A percentile compares a stretch with the other conserved stretches of the same genome.
Evolutionary conservation across 1,284 basidiomycete species (phyloP).

Genomic region (Acaromyces ingoldii): DNA sequence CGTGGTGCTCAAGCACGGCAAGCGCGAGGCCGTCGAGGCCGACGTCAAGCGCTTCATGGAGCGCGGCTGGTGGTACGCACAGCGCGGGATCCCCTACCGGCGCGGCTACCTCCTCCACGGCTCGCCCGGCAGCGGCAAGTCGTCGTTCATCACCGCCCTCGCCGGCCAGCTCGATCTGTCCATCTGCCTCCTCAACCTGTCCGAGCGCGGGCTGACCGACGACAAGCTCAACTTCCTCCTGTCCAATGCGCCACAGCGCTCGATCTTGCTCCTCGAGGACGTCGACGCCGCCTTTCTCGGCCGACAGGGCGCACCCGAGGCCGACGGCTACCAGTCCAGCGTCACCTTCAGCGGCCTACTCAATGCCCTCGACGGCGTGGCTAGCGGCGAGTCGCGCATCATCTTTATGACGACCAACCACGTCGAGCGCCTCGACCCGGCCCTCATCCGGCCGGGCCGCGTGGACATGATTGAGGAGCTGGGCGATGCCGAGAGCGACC

Average conservation of each 20-base stretch:
- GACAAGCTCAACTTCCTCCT: conserved; percentile 93
- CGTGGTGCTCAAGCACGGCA: conserved; percentile 79
- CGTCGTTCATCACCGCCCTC: conserved; percentile 94
- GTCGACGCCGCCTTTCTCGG: conserved; percentile 89
- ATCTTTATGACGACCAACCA: conserved; percentile 99
- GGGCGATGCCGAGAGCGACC: conserved; percentile 77
- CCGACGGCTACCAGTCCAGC: conserved; percentile 54
- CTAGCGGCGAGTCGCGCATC: conserved; percentile 84
- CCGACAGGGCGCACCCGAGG: conserved; percentile 16
- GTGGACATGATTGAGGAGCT: conserved; percentile 82
- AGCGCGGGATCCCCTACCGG: conserved; percentile 91
- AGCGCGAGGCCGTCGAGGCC: conserved; percentile 70
- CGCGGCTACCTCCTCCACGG: conserved; percentile 92
- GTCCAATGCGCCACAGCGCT: conserved; percentile 85
- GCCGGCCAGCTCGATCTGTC: conserved; percentile 85
- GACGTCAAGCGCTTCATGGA: conserved; percentile 80
- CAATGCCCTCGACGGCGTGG: conserved; percentile 95
- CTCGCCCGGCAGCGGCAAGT: conserved; percentile 95
- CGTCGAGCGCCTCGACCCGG: conserved; percentile 64
- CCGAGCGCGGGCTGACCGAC: conserved; percentile 91
- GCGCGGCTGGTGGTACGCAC: conserved; percentile 88
- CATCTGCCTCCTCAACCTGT: conserved; percentile 92
- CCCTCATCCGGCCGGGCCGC: conserved; percentile 87
- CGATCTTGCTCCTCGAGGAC: conserved; percentile 90
- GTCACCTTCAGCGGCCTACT: conserved; percentile 97